Conservation (phyloP, 805 yeast species). For the Metschnikowia lachancei region DNA sequence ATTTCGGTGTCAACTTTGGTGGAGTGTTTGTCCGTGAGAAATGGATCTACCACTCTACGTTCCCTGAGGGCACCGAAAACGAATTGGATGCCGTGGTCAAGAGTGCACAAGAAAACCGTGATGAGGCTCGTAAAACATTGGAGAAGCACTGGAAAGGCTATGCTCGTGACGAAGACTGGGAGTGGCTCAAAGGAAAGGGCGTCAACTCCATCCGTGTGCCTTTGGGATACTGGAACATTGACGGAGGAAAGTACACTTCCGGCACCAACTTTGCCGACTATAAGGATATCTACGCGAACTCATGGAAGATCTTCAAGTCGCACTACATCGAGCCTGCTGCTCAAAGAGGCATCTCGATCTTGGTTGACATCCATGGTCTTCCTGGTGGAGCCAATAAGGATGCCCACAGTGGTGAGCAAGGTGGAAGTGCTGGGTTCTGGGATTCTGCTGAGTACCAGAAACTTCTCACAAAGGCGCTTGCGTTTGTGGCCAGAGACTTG, state of each 20-base stretch:
- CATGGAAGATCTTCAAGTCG: slow-evolving; percentile 65
- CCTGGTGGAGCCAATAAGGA: slow-evolving; percentile 92
- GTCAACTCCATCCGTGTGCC: slow-evolving; percentile 86
- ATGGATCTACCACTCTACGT: slow-evolving; percentile 67
- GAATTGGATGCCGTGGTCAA: slow-evolving; percentile 73
- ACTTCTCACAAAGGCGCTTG: slow-evolving; percentile 49
- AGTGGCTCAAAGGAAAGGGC: slow-evolving; percentile 62
- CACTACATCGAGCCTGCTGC: slow-evolving; percentile 59
- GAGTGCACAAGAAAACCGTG: slow-evolving; percentile 46
- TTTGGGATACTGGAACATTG: slow-evolving; percentile 87
- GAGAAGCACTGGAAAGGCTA: slow-evolving; percentile 67
- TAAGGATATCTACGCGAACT: slow-evolving; percentile 57
- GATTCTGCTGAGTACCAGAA: slow-evolving; percentile 37
- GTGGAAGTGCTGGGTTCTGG: slow-evolving; percentile 68
- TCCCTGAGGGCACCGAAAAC: slow-evolving; percentile 54
- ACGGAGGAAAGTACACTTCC: slow-evolving; percentile 53
- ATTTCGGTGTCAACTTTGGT: slow-evolving; percentile 86
- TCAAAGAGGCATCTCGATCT: slow-evolving; percentile 60
- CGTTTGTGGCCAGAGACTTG: slow-evolving; percentile 63
- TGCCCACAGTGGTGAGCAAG: slow-evolving; percentile 74
- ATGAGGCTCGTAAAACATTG: slow-evolving; percentile 50
- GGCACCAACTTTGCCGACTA: slow-evolving; percentile 62
- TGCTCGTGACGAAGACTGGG: slow-evolving; percentile 72
- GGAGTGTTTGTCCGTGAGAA: slow-evolving; percentile 75
- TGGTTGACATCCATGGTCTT: slow-evolving; percentile 83